Conservation (phyloP, 1,139 yeast species). For the Lipomyces yarrowii region DNA sequence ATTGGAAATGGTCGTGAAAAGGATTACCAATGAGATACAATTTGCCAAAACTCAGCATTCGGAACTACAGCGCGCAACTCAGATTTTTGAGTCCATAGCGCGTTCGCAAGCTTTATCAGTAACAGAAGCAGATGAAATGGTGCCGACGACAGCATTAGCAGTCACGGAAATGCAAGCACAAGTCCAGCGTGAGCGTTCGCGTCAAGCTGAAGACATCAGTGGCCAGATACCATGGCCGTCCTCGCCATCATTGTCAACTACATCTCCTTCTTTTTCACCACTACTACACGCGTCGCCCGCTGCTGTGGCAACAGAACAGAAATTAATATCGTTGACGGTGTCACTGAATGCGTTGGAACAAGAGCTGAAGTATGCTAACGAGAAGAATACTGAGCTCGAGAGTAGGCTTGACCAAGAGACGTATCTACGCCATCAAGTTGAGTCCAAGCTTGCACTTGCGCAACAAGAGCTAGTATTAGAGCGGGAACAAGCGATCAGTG, state of each 20-base stretch:
- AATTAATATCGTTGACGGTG: constrained; percentile 7
- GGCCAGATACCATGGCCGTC: background rate
- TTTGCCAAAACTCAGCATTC: constrained; percentile 20
- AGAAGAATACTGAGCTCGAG: constrained; percentile 13
- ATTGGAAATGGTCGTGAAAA: constrained; percentile 25
- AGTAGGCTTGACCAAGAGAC: constrained; percentile 23
- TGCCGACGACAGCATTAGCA: background rate
- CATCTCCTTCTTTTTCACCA: background rate
- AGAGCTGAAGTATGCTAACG: constrained; percentile 6
- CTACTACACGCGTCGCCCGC: constrained; percentile 9
- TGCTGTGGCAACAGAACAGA: constrained; percentile 12
- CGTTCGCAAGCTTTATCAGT: constrained; percentile 7
- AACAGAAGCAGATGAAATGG: background rate
- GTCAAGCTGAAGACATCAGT: background rate
- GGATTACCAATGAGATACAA: constrained; percentile 22
- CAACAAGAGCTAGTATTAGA: constrained; percentile 27
- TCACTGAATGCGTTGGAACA: constrained; percentile 6
- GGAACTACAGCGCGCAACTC: constrained; percentile 23
- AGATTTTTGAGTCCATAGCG: constrained; percentile 20
- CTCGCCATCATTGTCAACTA: background rate
- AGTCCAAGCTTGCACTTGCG: constrained; percentile 14
- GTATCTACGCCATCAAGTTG: constrained; percentile 26
- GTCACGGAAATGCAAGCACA: background rate
- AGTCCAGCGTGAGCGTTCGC: background rate
- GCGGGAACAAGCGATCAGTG: constrained; percentile 25